A percentile compares a stretch with the other conserved stretches of the same genome.
These are phyloP conservation scores for Trichophyton mentagrophytes DNA, from an alignment of 2,329 filamentous ascomycete genomes.

Conservation along the genomic window DNA sequence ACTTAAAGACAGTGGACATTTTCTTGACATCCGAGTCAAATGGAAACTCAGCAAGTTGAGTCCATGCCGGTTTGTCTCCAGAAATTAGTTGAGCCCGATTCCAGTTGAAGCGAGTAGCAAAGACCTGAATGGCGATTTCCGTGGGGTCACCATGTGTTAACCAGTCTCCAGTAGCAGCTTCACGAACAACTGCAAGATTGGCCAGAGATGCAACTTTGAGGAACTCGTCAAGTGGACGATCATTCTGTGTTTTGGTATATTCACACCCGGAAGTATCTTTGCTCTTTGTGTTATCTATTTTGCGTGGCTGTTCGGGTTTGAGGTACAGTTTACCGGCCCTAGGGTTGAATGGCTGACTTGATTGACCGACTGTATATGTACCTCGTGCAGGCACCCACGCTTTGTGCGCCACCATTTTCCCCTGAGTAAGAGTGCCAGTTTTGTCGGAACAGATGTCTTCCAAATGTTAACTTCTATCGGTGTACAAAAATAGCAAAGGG, in stretches of 20 bases:
- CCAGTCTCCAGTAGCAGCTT: constrained; percentile 43
- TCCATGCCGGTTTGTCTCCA: constrained; percentile 41
- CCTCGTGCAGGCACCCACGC: constrained; percentile 47
- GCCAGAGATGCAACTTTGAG: constrained; percentile 52
- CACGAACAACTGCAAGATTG: constrained; percentile 48
- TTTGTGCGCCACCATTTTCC: constrained; percentile 50
- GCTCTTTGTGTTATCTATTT: constrained; percentile 16
- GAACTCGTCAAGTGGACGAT: constrained; percentile 40
- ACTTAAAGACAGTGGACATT: constrained; percentile 56
- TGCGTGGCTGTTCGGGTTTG: constrained; percentile 20
- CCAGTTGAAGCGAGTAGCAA: constrained; percentile 55
- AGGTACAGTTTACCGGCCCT: constrained; percentile 38
- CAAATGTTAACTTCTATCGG: not conserved
- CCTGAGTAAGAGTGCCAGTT: constrained; percentile 49
- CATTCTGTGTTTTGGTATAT: constrained; percentile 31
- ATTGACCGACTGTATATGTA: constrained; percentile 44
- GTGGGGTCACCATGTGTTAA: constrained; percentile 54
- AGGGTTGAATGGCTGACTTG: constrained; percentile 45
- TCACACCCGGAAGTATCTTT: constrained; percentile 18
- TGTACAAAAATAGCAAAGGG: not conserved
- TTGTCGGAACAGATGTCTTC: constrained; percentile 43
- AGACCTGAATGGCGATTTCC: constrained; percentile 63
- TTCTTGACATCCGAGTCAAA: constrained; percentile 65
- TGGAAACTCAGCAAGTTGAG: constrained; percentile 52
- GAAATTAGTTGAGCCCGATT: constrained; percentile 42